Evolutionary conservation across 2,329 filamentous ascomycete genomes (phyloP).

Genomic region (Claviceps fusiformis): DNA sequence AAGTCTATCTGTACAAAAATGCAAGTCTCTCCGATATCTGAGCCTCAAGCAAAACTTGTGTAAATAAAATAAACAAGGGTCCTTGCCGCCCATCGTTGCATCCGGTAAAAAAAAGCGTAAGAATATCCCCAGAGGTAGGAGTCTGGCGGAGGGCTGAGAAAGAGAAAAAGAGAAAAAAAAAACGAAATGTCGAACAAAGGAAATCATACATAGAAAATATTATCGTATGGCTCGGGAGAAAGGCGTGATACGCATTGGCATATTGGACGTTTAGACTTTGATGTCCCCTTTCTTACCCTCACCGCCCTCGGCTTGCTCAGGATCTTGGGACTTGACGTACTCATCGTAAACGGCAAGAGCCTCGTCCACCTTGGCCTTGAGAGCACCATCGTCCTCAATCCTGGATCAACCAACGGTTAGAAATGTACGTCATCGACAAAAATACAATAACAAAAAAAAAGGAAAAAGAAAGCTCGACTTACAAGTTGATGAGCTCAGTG

Average conservation of each 20-base stretch:
- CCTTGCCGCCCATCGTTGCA: conserved; percentile 2
- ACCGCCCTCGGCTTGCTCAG: conserved; percentile 18
- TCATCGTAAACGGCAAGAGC: conserved; percentile 96
- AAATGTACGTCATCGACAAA: not conserved
- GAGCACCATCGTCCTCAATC: conserved; percentile 76
- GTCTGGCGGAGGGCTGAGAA: not conserved
- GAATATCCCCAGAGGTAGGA: conserved; percentile 3
- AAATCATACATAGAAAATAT: conserved; percentile 10
- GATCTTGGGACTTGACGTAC: conserved; percentile 78
- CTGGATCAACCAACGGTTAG: conserved; percentile 32
- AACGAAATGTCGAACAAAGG: conserved; percentile 19
- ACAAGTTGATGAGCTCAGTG: conserved; percentile 83
- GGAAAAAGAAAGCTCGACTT: conserved; percentile 36
- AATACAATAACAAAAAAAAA: not conserved
- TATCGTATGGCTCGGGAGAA: conserved; percentile 2
- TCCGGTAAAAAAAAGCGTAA: conserved; percentile 1
- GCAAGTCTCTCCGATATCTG: conserved; percentile 11
- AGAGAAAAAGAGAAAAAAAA: conserved; percentile 2
- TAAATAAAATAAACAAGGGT: not conserved
- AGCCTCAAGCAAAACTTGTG: not conserved
- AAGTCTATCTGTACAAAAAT: conserved; percentile 30
- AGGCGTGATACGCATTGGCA: conserved; percentile 1
- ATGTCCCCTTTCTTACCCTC: conserved; percentile 37
- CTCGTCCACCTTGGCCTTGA: conserved; percentile 93
- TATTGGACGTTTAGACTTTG: conserved; percentile 22